Base-by-base conservation (phyloP, 2,329 filamentous ascomycete species). In the Cytospora chrysosperma region DNA sequence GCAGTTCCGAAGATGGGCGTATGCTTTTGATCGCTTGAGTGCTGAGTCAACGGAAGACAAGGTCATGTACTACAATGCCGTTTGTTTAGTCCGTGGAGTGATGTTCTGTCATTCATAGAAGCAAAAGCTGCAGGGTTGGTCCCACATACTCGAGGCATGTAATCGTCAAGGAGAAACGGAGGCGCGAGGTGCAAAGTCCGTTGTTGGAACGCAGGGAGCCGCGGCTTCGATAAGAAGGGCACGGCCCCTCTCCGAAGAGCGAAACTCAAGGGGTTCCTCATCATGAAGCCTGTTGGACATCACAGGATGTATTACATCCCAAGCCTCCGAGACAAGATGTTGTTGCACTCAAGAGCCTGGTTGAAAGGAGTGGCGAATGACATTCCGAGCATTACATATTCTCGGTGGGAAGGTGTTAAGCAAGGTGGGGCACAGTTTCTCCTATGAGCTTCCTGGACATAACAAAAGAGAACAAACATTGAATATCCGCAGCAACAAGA, bases 1-100 rank as follows among this genome's bases (percentile, higher is more conserved):
- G 77, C 91, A 96, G 62, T 92, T 87, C 15, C 83, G 79, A 30
- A 96, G 79, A 72, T 96, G 91, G 1, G 87, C 85, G 70, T 93
- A 92, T 1, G 91, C 90, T 24, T 79, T 77, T 1, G 88, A 88
- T 13, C 90, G 85, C 73, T 96, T 96, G 77, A 86, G 87, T 1
- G 90, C 82, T 4, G 85, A 87, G 59, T 93, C 88, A 3, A 84
- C 74, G 1, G 89, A 85, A 2, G 87, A 86, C 15, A 95, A 80
- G 5, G 85, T 80, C 69, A 88, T 83, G 72, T 93, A 93, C 64
- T 65, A 12, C 2, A 4, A 21, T 28, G 5, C 19, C 2, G 4
- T 2, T 30, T 27, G 5, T 15, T 63, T n/a, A 65, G 60, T 40
- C 15, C 12, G 1, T 40, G 17, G n/a, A n/a, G 6, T 34, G 5